Evolutionary conservation across 345 rosid species (phyloP).

Genomic region (Toxicodendron radicans): DNA sequence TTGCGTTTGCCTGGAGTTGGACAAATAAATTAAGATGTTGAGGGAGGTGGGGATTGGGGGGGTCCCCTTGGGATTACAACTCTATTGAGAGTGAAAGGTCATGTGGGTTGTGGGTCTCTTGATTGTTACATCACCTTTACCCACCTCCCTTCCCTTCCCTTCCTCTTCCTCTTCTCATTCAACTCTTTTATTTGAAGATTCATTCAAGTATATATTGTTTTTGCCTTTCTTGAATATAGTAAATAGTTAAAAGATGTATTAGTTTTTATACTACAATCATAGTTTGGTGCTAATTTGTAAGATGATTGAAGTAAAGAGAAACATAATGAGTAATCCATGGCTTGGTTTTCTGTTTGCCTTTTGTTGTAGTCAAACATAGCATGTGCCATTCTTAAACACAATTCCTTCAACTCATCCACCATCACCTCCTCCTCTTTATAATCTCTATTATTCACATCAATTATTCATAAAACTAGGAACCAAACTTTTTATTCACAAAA

Average conservation of each 20-base stretch:
- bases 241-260: background rate
- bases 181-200: background rate
- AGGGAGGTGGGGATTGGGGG: too few relatives aligned
- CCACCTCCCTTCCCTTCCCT: background rate
- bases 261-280: background rate
- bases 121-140: slow-evolving; percentile 12
- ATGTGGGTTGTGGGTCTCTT: slow-evolving; percentile 39
- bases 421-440: too few relatives aligned
- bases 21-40: background rate
- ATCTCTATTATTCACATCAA: too few relatives aligned
- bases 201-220: too few relatives aligned
- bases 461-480: too few relatives aligned
- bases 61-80: slow-evolving; percentile 6
- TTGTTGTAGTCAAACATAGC: slow-evolving; percentile 28
- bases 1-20: too few relatives aligned
- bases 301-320: background rate
- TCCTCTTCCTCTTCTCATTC: background rate
- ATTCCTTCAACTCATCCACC: too few relatives aligned
- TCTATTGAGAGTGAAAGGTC: slow-evolving; percentile 40
- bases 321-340: background rate
- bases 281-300: background rate
- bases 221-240: background rate
- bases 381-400: slow-evolving; percentile 11
- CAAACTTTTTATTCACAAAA: too few relatives aligned
- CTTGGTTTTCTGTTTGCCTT: background rate